Base-by-base conservation (phyloP, 148 eudicot species). In the Vaccinium vitisidaea region DNA sequence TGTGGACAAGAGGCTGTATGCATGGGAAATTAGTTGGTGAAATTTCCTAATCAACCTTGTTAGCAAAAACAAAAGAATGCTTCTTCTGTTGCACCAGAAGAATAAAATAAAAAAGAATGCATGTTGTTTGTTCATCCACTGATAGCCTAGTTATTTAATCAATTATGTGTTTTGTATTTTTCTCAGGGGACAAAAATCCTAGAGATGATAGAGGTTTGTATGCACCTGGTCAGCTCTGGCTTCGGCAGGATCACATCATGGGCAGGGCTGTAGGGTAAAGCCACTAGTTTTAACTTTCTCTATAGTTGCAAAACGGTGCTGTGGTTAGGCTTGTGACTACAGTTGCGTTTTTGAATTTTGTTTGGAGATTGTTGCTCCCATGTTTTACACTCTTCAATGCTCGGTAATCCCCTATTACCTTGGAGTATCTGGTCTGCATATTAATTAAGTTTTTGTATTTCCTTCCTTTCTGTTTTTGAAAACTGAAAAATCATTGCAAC, bases 211-310 rank as follows among this genome's bases (percentile, higher is more conserved):
- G 94, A 83, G 87, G 86, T 80, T 84, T 95, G 84, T 95, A 95
- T 87, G 94, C 95, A 65, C 89, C 83, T 46, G 95, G 98, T 83
- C 98, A 95, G 79, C 93, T 89, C 27, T 95, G 98, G 98, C 88
- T 95, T 80, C 88, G 91, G 39, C 89, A 94, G 70, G 92, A 92
- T 76, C 98, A 95, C 88, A 92, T 95, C 63, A 88, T 94, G 94
- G 98, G 98, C 73, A 89, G 96, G 92, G 96, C 95, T 84, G 95
- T 93, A 30, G 98, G 96, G 96, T 95, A 90, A 92, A 50, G 11
- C 21, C 55, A 56, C 80, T 30, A 43, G 30, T 59, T 12, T 83
- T 46, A 55, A 80, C 81, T 25, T 55, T 55, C 23, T 79, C 30
- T 79, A 21, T 79, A 6, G 61, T 52, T 67, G 53, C 46, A 16